Base-by-base conservation (phyloP, 305 asterid genomes). In the Fraxinus angustifolia region DNA sequence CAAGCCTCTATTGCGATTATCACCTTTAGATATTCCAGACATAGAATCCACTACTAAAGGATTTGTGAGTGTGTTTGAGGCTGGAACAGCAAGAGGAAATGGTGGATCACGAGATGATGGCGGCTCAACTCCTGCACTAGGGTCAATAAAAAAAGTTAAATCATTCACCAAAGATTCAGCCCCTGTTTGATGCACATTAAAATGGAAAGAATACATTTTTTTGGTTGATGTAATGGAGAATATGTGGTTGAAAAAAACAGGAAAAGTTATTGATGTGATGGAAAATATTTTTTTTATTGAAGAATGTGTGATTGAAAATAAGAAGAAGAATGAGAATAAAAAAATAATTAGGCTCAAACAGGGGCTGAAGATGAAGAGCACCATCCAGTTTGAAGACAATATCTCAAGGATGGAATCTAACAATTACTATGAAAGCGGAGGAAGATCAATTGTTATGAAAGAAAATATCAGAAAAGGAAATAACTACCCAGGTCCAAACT, bases 51-150 rank as follows among this genome's bases (percentile, higher is more conserved):
- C 78, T 4, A 85, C 78, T 72, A 91, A 87, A 84, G 99, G 87
- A 72, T 83, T 86, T 78, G 93, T 36, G 73, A 88, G 90, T 76
- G 91, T 93, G 86, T 89, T 90, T 79, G 99, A 95, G 70, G 98
- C 97, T 65, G 99, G 97, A 88, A 91, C 97, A 80, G 99, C 99
- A 87, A 91, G 91, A 86, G 99, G 99, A 84, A 87, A 93, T 80
- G 98, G 99, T 75, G 99, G 98, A 87, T 96, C 98, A 90, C 99
- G 98, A 83, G 99, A 93, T 73, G 99, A 96, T 85, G 99, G 98
- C 34, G 96, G 91, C 91, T 96, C 99, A 87, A 94, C 98, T 91
- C 99, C 99, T 96, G 99, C 98, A 90, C 98, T 91, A 92, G 97
- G 93, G 87, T 88, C 86, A 93, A 91, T 40, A 85, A 83, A 87